These are phyloP conservation scores for Eimeria acervulina DNA, from an alignment of 169 alveolate genomes.

Conservation along the genomic window DNA sequence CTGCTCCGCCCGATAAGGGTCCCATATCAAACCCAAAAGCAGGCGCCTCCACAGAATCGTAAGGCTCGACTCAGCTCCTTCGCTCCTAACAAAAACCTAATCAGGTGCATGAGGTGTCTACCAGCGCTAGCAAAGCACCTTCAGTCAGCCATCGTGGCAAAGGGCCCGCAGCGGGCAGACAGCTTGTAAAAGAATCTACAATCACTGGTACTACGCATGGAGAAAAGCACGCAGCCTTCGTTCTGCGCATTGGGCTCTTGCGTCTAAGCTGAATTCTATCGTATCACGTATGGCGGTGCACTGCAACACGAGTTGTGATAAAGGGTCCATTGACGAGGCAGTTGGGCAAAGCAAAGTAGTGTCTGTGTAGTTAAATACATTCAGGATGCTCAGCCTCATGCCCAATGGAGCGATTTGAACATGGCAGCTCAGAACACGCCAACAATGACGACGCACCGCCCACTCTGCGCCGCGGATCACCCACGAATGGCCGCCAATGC, in stretches of 20 bases:
- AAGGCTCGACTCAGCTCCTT: neutral
- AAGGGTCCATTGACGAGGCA: neutral
- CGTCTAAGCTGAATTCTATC: neutral
- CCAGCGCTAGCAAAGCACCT: neutral
- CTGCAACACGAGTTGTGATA: neutral
- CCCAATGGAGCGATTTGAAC: neutral
- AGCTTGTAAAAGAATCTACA: neutral
- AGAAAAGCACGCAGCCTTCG: neutral
- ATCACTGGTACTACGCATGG: neutral
- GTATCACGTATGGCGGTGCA: neutral
- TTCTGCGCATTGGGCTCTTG: neutral
- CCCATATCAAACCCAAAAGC: neutral
- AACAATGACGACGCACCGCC: neutral
- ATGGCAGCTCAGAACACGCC: neutral
- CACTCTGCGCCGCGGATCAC: neutral
- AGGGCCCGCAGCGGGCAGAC: neutral
- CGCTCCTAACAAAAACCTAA: neutral
- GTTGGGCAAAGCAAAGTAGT: neutral
- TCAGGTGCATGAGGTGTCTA: neutral
- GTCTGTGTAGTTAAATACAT: neutral
- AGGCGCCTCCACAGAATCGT: neutral
- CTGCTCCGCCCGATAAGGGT: neutral
- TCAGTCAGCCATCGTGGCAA: neutral
- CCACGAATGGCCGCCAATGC: constrained; percentile 17
- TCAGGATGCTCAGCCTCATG: neutral